Evolutionary conservation across 805 yeast species (phyloP).

Genomic region (Debaryomyces prosopidis): DNA sequence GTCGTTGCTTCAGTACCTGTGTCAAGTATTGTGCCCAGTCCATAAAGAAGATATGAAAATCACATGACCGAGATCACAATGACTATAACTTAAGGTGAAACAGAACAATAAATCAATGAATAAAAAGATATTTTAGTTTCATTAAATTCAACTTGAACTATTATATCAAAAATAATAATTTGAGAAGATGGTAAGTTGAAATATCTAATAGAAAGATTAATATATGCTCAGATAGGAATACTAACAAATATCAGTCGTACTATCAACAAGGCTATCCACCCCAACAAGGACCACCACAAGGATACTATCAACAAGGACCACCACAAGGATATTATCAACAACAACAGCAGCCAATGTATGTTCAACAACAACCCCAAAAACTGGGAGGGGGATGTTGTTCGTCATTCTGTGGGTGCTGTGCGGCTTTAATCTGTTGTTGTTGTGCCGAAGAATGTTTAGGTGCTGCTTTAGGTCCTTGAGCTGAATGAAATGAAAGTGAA

Average conservation of each 20-base stretch:
- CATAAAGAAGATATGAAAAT: no score
- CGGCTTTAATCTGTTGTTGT: conserved; percentile 42
- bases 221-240: neutral
- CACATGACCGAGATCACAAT: no score
- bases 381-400: conserved; percentile 36
- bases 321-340: conserved; percentile 35
- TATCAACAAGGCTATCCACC: conserved; percentile 24
- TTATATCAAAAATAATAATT: no score
- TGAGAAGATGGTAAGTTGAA: no score
- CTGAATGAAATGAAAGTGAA: no score
- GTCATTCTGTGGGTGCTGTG: conserved; percentile 35
- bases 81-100: no score
- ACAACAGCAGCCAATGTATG: conserved; percentile 46
- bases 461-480: neutral
- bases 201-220: no score
- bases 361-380: conserved; percentile 33
- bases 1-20: no score
- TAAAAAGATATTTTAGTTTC: no score
- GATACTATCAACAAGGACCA: conserved; percentile 17
- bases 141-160: no score
- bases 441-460: conserved; percentile 23
- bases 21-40: no score
- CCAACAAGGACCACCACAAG: conserved; percentile 27
- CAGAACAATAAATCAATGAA: no score
- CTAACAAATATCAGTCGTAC: conserved; percentile 9